Percentiles rank a stretch among this genome's conserved stretches.
Conservation (phyloP, 2,329 filamentous ascomycete genomes). For the Pyricularia sp. region DNA sequence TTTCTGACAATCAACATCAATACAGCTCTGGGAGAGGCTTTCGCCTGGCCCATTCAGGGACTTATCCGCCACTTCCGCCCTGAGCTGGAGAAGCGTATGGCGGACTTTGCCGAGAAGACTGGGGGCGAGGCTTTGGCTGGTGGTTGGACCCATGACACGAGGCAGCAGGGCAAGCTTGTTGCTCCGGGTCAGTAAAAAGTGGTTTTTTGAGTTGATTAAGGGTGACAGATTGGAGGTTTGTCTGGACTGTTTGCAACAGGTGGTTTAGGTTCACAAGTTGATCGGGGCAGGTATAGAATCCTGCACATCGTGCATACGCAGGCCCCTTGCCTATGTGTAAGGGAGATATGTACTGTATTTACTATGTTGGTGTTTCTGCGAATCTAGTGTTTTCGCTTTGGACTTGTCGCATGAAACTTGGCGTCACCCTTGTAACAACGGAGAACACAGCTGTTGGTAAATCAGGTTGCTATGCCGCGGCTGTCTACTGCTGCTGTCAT, state of each 20-base stretch:
- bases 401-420: not conserved
- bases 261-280: not conserved
- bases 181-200: constrained; percentile 48
- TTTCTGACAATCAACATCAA: constrained; percentile 15
- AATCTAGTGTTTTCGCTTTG: constrained; percentile 1
- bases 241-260: not conserved
- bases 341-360: constrained; percentile 3
- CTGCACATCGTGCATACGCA: constrained; percentile 4
- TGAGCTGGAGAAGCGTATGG: constrained; percentile 84
- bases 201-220: not conserved
- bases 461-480: not conserved
- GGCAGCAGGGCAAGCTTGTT: constrained; percentile 68
- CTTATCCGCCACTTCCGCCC: constrained; percentile 97
- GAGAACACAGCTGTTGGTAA: not conserved
- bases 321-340: not conserved
- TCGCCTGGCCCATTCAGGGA: constrained; percentile 96
- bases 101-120: constrained; percentile 58
- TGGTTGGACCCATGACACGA: constrained; percentile 69
- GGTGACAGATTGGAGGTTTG: not conserved
- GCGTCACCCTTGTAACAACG: not conserved
- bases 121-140: constrained; percentile 70
- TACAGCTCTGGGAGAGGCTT: constrained; percentile 81
- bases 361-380: constrained; percentile 1
- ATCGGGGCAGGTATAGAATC: not conserved
- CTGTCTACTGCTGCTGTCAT: not conserved